Percentiles rank a stretch among this genome's conserved stretches.
Evolutionary conservation across 305 asterid species (phyloP).

Genomic region (Petunia hybrid): DNA sequence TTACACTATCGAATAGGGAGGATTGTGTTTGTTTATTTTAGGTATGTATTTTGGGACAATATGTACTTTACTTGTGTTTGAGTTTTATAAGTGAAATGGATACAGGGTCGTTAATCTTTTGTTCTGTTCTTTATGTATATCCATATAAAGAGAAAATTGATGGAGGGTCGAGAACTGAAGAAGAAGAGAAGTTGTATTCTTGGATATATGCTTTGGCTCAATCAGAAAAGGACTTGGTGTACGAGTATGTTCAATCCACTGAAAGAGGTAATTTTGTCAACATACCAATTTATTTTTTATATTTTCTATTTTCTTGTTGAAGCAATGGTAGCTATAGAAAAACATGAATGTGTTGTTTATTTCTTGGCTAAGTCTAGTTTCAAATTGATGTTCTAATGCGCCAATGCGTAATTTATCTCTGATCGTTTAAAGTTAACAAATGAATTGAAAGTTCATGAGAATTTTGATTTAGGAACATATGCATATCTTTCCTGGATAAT

Average conservation of each 20-base stretch:
- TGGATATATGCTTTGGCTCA: constrained; percentile 39
- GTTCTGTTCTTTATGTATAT: not conserved
- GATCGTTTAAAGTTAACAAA: no score
- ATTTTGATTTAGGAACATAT: no score
- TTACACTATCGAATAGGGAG: not conserved
- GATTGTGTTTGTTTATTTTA: no score
- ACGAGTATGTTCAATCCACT: constrained; percentile 37
- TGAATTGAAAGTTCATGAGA: no score
- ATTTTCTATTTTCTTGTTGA: no score
- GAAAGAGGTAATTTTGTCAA: constrained; percentile 39
- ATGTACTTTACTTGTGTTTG: not conserved
- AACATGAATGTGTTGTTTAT: not conserved
- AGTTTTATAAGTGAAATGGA: not conserved
- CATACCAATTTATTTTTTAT: no score
- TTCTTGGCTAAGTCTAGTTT: not conserved
- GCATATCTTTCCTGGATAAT: no score
- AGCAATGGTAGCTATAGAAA: no score
- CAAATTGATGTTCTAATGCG: not conserved
- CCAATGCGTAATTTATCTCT: no score
- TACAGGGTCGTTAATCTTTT: not conserved
- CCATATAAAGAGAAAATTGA: constrained; percentile 30
- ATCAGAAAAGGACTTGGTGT: constrained; percentile 37
- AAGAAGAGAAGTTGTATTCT: constrained; percentile 33
- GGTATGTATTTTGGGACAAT: no score
- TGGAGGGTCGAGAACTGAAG: constrained; percentile 34